These are phyloP conservation scores for Sclerotinia minor DNA, from an alignment of 2,329 filamentous ascomycete species.

Conservation along the genomic window DNA sequence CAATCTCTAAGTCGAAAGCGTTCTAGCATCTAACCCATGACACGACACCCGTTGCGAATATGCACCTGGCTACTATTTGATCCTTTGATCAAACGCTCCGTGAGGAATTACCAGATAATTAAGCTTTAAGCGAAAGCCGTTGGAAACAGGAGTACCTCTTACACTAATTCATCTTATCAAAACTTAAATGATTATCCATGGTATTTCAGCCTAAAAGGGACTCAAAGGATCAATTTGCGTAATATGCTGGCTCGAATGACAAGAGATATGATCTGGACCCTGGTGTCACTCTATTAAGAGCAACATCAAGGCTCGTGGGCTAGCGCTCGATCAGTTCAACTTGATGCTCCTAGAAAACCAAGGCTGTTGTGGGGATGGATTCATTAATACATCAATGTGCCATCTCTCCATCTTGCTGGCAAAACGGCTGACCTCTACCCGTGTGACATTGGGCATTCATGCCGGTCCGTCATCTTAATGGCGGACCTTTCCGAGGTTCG, in stretches of 20 bases:
- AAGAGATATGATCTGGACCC: background rate
- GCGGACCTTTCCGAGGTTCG: background rate
- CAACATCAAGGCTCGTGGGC: background rate
- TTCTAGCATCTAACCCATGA: background rate
- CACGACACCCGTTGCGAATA: background rate
- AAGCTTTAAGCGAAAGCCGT: background rate
- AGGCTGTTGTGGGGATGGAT: background rate
- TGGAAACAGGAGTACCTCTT: background rate
- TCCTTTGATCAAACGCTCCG: background rate
- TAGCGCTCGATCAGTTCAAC: no score
- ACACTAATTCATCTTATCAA: background rate
- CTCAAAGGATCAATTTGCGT: background rate
- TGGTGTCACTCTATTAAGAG: background rate
- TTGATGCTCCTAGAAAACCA: no score
- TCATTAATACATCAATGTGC: background rate
- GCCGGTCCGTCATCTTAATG: background rate
- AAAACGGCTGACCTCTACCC: background rate
- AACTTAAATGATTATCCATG: background rate
- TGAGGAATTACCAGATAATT: background rate
- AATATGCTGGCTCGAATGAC: background rate
- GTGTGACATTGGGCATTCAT: slow-evolving; percentile 14
- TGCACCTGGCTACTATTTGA: no score
- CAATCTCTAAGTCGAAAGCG: background rate
- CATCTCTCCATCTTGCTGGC: background rate
- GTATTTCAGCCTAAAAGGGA: background rate